Evolutionary conservation across 2,329 filamentous ascomycete genomes (phyloP), one percentile per base, ranked within the genome.

Genomic region (Myriosclerotinia scirpicola): DNA sequence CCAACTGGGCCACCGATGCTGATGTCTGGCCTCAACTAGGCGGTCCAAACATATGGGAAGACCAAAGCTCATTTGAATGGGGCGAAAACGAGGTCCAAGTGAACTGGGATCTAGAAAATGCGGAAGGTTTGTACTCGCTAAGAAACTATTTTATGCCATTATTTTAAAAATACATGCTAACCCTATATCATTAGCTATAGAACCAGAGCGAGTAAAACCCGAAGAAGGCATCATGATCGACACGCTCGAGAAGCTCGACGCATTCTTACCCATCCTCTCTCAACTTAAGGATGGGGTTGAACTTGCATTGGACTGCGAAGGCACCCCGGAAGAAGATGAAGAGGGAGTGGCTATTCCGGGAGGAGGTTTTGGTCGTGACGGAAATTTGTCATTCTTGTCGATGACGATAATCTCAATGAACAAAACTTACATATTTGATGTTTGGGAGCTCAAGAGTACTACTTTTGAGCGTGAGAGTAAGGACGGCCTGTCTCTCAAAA

Each of bases 261-360:
- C 14, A 30, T 53, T 52, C n/a, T 26, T 62, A 7, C 59, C 59
- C 11, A 17, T n/a, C 5, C 59, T 53, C 9, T 53, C 48, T 20
- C 46, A 30, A 2, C 46, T 62, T 14, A 53, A 52, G 17, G 17
- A 53, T 40, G 34, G 46, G 15, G 59, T 62, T 14, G 59, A 62
- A 34, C 44, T 53, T 52, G 48, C 30, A 40, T 62, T 48, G 2
- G 59, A 62, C 20, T 50, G 59, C 9, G 59, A 62, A 34, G 48
- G 48, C 1, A 50, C 44, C 3, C 34, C 59, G 2, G 20, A 36
- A 14, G 20, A 26, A 14, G n/a, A 42, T 8, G 38, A 42, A 1
- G 30, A 56, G 2, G 38, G 54, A 8, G 2, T 11, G 14, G 5
- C 2, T 42, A 42, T 42, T 22, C 36, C 36, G 7, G 54, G 54